These are phyloP conservation scores for Yamadazyma sp. DNA, from an alignment of 1,139 yeast genomes.

Conservation along the genomic window DNA sequence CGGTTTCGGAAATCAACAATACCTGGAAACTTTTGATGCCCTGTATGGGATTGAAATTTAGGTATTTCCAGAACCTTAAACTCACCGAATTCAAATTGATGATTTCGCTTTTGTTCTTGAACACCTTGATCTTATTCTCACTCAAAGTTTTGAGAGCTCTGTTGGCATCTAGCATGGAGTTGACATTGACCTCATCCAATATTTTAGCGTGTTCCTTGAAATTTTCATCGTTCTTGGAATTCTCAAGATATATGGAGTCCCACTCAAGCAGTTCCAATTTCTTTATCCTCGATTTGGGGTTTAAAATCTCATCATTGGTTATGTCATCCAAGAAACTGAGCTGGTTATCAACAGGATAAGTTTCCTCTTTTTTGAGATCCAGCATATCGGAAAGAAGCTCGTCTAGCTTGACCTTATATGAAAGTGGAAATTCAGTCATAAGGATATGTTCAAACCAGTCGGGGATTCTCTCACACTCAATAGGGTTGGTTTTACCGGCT, in stretches of 20 bases:
- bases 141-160: slow-evolving; percentile 10
- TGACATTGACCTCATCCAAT: slow-evolving; percentile 16
- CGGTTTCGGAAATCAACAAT: slow-evolving; percentile 43
- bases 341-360: slow-evolving; percentile 25
- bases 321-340: slow-evolving; percentile 42
- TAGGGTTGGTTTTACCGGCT: not conserved
- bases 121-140: slow-evolving; percentile 19
- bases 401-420: slow-evolving; percentile 31
- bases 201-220: slow-evolving; percentile 25
- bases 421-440: slow-evolving; percentile 29
- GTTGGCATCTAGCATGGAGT: slow-evolving; percentile 9
- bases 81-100: slow-evolving; percentile 39
- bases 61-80: slow-evolving; percentile 52
- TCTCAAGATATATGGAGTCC: slow-evolving; percentile 29
- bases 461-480: slow-evolving; percentile 12
- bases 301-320: slow-evolving; percentile 30
- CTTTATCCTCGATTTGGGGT: slow-evolving; percentile 28
- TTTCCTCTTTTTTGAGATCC: slow-evolving; percentile 19
- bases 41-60: slow-evolving; percentile 55
- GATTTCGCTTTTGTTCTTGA: slow-evolving; percentile 28
- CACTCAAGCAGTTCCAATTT: slow-evolving; percentile 33
- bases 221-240: slow-evolving; percentile 18
- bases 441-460: slow-evolving; percentile 17
- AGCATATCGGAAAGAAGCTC: slow-evolving; percentile 32
- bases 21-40: slow-evolving; percentile 53